Conservation (phyloP, 2,329 filamentous ascomycete genomes). For the Tolypocladium sp. region DNA sequence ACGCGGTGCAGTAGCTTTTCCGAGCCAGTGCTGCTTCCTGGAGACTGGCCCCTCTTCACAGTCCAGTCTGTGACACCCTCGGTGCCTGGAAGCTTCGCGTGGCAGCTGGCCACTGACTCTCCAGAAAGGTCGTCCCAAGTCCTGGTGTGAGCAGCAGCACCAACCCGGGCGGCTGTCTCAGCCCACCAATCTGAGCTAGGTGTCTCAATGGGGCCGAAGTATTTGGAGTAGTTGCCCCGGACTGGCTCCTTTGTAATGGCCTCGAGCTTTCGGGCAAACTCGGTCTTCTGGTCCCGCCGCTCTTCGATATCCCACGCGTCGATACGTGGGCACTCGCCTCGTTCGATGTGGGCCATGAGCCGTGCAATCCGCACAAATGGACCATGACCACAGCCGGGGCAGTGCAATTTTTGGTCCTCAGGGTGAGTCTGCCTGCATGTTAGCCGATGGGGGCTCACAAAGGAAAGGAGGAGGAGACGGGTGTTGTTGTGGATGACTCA, state of each 20-base stretch:
- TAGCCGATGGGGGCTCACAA: not conserved
- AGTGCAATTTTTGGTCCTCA: slow-evolving; percentile 29
- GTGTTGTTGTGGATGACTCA: slow-evolving; percentile 9
- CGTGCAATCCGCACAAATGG: slow-evolving; percentile 25
- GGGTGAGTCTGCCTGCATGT: slow-evolving; percentile 5
- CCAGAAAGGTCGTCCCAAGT: not conserved
- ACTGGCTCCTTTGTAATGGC: slow-evolving; percentile 14
- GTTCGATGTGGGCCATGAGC: slow-evolving; percentile 38
- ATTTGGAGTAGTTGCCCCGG: slow-evolving; percentile 16
- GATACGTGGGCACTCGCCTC: slow-evolving; percentile 27
- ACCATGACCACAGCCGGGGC: slow-evolving; percentile 33
- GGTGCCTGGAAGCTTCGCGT: not conserved
- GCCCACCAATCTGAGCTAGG: not conserved
- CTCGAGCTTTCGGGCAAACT: slow-evolving; percentile 22
- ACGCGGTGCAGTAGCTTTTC: not conserved
- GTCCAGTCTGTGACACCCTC: not conserved
- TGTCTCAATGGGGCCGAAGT: slow-evolving; percentile 6
- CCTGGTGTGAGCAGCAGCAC: not conserved
- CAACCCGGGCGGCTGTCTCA: not conserved
- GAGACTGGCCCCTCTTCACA: not conserved
- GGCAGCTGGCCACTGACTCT: not conserved
- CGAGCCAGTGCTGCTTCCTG: not conserved
- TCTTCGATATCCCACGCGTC: slow-evolving; percentile 19
- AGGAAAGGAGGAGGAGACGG: not conserved
- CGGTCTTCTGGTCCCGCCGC: slow-evolving; percentile 25